Conservation (phyloP, 176 grass and related monocot species). For the Oryza glaberrima region DNA sequence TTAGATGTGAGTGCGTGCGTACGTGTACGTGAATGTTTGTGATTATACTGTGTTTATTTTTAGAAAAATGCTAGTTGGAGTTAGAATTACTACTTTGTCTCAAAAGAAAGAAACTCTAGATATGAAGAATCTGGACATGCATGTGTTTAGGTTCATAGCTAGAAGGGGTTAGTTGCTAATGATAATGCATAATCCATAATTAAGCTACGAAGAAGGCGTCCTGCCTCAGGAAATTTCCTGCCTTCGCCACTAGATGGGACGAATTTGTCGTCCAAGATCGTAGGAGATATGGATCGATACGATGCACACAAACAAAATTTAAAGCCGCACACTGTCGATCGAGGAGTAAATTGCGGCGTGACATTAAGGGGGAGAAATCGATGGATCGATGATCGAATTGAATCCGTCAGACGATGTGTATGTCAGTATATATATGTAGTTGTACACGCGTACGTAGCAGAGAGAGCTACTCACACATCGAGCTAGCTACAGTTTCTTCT, state of each 20-base stretch:
- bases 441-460: neutral
- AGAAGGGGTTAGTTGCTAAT: too few relatives aligned
- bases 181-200: too few relatives aligned
- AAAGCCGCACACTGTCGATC: neutral
- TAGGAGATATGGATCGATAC: neutral
- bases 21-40: too few relatives aligned
- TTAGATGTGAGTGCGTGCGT: too few relatives aligned
- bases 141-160: too few relatives aligned
- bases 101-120: too few relatives aligned
- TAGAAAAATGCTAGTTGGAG: neutral
- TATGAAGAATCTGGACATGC: too few relatives aligned
- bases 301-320: neutral
- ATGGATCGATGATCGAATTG: neutral
- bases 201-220: too few relatives aligned
- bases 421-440: neutral
- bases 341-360: neutral
- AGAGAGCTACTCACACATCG: neutral
- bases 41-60: too few relatives aligned
- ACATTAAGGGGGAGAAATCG: neutral
- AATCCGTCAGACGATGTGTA: neutral
- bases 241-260: too few relatives aligned
- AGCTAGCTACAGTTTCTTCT: neutral
- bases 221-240: too few relatives aligned
- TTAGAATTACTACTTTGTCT: too few relatives aligned
- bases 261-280: neutral